These are phyloP conservation scores for Syncephalis plumigaleata DNA, from an alignment of 371 early-diverging fungal species.

Conservation along the genomic window DNA sequence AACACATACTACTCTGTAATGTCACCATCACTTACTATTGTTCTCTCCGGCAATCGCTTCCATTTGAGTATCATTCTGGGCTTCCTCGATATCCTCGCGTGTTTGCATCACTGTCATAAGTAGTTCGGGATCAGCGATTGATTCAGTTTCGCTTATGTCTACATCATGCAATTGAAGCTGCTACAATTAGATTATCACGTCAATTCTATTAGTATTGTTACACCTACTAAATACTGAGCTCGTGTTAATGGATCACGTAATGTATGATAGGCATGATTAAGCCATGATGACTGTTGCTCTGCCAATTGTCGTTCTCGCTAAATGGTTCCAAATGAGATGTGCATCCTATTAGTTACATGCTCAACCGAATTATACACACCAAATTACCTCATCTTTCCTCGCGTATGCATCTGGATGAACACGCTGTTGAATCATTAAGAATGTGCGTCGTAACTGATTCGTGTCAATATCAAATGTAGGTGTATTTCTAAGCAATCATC, in stretches of 20 bases:
- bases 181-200: background rate
- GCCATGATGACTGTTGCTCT: slow-evolving; percentile 57
- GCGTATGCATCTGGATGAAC: slow-evolving; percentile 80
- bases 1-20: no score
- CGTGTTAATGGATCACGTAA: slow-evolving; percentile 59
- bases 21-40: slow-evolving; percentile 13
- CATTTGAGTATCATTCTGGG: slow-evolving; percentile 31
- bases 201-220: background rate
- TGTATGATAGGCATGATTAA: slow-evolving; percentile 75
- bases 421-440: slow-evolving; percentile 55
- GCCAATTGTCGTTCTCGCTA: slow-evolving; percentile 56
- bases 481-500: slow-evolving; percentile 10
- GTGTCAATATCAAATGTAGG: slow-evolving; percentile 47
- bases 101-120: slow-evolving; percentile 70
- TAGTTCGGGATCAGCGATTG: slow-evolving; percentile 45
- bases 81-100: slow-evolving; percentile 54
- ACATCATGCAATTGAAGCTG: slow-evolving; percentile 35
- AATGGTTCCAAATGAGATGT: background rate
- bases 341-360: no score
- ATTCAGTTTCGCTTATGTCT: slow-evolving; percentile 44
- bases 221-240: slow-evolving; percentile 53
- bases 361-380: no score
- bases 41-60: slow-evolving; percentile 25
- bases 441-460: slow-evolving; percentile 34
- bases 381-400: slow-evolving; percentile 41